Evolutionary conservation across 139 green algal genomes (phyloP), one percentile per base, ranked within the genome.

Genomic region (Edaphochlamys debaryana): DNA sequence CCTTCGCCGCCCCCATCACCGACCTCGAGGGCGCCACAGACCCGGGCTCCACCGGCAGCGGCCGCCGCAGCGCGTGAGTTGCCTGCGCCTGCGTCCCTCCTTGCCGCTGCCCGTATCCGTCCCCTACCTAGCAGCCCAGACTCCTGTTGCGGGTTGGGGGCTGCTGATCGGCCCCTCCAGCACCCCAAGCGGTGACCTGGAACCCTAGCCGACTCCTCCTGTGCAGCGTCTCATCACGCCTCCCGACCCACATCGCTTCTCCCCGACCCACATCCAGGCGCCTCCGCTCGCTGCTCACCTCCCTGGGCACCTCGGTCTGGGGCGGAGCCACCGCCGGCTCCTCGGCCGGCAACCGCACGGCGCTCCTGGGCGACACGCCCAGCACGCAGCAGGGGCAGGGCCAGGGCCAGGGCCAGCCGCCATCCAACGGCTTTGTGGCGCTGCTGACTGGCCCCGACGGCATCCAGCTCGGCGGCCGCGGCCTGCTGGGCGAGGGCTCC

Each of bases 401-500:
- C 56, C 11, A 20, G 15, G 27, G 4, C 3, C 9, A 20, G 25
- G 9, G 69, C 50, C 29, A 64, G 41, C 17, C 41, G 30, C 4
- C 42, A 15, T 29, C 60, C 6, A 22, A 58, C 63, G 76, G 62
- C 42, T 73, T 67, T 11, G 76, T 73, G 20, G 41, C 62, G n/a
- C 42, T 82, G 13, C 42, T 82, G 20, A 50, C 15, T 3, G 63
- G 76, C 27, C 75, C 75, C 22, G 45, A 73, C 63, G 76, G 76
- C 76, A 82, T 89, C 54, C 8, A 64, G 15, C 67, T 89, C 27
- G 79, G 67, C 8, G 25, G 75, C 1, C 78, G 67, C 8, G 25
- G 75, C 1, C 78, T 75, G 54, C 54, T 89, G n/a, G 85, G 85
- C 52, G 52, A 58, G 36, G 85, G 85, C 38, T 78, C 78, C 45